Conservation (phyloP, 179 eudicot species). For the Drosera spatulata region DNA sequence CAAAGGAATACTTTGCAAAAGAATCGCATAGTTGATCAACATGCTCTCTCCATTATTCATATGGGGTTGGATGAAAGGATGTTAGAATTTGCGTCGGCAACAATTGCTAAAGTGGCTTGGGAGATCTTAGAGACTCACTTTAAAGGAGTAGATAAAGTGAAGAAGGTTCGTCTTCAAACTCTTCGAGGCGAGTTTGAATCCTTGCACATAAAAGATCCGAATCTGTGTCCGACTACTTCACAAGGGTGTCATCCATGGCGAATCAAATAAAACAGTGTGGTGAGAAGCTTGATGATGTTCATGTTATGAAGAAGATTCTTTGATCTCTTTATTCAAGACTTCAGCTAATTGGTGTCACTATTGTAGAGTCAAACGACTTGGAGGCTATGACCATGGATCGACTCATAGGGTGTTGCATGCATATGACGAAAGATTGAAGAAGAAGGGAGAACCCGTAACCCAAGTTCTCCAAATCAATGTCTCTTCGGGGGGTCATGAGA, state of each 20-base stretch:
- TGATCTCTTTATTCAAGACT: no score
- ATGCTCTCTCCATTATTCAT: no score
- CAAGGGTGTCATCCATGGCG: background rate
- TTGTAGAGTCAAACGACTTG: background rate
- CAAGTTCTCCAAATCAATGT: background rate
- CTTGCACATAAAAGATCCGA: no score
- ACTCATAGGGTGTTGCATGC: background rate
- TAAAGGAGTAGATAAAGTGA: no score
- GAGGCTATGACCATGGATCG: background rate
- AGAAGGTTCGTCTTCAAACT: no score
- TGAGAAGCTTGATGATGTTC: no score
- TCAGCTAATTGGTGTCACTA: background rate
- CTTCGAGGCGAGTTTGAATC: no score
- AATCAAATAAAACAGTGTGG: background rate
- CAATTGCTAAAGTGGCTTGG: background rate
- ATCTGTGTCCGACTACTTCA: background rate
- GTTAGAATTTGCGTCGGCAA: no score
- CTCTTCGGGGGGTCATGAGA: background rate
- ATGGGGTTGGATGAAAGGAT: no score
- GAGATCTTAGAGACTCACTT: no score
- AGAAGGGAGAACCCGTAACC: background rate
- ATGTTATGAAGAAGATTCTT: background rate
- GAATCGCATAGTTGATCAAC: no score
- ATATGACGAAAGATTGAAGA: background rate
- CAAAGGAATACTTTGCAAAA: no score